Evolutionary conservation across 2,329 filamentous ascomycete species (phyloP), one percentile per base, ranked within the genome.

Genomic region (Coniella lustricola): DNA sequence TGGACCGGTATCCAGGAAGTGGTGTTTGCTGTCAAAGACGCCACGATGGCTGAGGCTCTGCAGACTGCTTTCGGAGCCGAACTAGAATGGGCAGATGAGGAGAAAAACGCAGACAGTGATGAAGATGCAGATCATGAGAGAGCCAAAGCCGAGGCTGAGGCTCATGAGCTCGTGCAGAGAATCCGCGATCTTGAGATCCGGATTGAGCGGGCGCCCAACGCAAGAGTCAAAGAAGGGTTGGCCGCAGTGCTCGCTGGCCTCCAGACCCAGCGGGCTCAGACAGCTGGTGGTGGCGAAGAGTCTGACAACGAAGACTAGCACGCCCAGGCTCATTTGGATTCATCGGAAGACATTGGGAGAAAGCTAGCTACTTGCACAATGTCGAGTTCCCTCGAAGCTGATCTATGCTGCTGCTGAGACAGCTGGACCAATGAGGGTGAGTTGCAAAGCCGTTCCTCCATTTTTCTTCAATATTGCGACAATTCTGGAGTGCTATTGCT

Each of bases 11-110:
- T 81, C 39, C 65, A 75, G 37, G 71, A 80, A 8, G 63, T 83
- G 3, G 65, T 79, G 0, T 84, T 84, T 59, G 79, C 79, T 0
- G 77, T 83, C 54, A 70, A 71, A 10, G 73, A 79, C 49, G 54
- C 57, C 0, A 67, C 66, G 3, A 72, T 79, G 67, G 75, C 78
- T 0, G 63, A 64, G 12, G 69, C 72, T 0, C 84, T 84, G 55
- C 67, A 67, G 8, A 55, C 56, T 4, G 70, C 66, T 0, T 81
- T 78, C 59, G 73, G 70, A 0, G 60, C 66, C 22, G 63, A 62
- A 1, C 45, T 72, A 5, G 55, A 60, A 7, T 59, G 64, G 20
- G 63, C 68, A 21, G 55, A 60, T 4, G 57, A 58, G 8, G 48
- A 18, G 5, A 18, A 2, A 14, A 32, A 35, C 7, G 20, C 7